phyloP scores from a whole-genome alignment of 2,329 filamentous ascomycete genomes.

The Domatiomyces globalis region DNA sequence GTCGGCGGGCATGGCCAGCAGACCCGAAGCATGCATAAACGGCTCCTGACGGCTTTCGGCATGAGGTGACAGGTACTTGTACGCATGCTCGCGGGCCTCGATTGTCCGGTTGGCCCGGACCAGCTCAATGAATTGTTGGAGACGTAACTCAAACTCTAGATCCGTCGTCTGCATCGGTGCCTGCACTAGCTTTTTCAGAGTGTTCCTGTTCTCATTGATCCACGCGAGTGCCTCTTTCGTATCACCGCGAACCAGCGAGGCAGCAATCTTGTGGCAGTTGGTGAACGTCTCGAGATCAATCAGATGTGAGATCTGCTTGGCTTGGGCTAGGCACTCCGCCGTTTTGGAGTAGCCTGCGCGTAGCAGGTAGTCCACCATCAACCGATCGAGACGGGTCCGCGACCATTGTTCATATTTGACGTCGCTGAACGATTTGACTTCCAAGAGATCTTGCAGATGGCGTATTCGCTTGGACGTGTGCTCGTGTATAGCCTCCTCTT shows the following conservation, averaged over 20 bases:
- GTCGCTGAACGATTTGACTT: constrained; percentile 68
- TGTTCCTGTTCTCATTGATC: constrained; percentile 88
- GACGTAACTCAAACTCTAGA: constrained; percentile 80
- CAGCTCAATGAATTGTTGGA: constrained; percentile 92
- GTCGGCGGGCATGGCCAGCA: constrained; percentile 60
- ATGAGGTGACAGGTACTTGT: constrained; percentile 63
- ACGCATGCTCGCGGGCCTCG: constrained; percentile 70
- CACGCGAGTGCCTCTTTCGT: constrained; percentile 70
- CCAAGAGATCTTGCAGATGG: constrained; percentile 69
- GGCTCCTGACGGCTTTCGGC: constrained; percentile 53
- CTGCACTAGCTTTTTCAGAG: constrained; percentile 61
- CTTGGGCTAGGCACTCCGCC: constrained; percentile 58
- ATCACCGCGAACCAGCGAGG: constrained; percentile 54
- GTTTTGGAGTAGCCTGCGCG: constrained; percentile 68
- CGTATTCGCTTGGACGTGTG: constrained; percentile 62
- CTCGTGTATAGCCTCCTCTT: constrained; percentile 62
- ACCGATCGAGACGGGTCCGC: constrained; percentile 60
- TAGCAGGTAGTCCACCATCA: constrained; percentile 86
- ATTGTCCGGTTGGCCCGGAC: constrained; percentile 57
- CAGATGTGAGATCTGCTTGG: constrained; percentile 62
- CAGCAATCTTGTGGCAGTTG: constrained; percentile 62
- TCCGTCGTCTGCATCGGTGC: constrained; percentile 29
- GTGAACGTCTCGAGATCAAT: constrained; percentile 84
- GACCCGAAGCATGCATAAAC: constrained; percentile 58
- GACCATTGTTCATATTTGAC: constrained; percentile 92